phyloP scores from a whole-genome alignment of 2,329 filamentous ascomycete species.

The Cryoendolithus antarcticus region DNA sequence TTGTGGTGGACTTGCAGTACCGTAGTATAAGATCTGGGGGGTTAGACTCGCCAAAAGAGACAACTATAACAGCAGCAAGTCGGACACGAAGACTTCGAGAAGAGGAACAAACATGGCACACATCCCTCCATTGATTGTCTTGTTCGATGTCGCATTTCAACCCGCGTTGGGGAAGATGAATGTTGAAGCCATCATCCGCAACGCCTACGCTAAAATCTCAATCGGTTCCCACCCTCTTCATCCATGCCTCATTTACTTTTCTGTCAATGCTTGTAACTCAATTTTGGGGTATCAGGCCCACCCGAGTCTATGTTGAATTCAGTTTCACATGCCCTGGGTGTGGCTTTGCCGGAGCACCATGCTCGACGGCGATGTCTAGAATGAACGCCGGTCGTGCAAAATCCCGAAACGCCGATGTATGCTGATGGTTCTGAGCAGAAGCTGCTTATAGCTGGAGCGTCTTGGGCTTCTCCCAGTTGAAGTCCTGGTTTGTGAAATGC shows the following conservation, averaged over 20 bases:
- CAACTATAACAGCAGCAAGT: background rate
- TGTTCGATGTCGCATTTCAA: conserved; percentile 4
- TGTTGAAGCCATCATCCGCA: conserved; percentile 15
- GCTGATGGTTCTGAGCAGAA: conserved; percentile 3
- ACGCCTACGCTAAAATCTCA: conserved; percentile 15
- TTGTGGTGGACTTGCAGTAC: background rate
- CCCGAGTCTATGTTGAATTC: conserved; percentile 15
- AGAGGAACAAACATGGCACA: background rate
- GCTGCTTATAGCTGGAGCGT: conserved; percentile 67
- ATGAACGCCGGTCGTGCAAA: background rate
- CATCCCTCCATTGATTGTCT: background rate
- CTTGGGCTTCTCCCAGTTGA: conserved; percentile 99
- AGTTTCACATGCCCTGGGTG: conserved; percentile 8
- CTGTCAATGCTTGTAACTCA: conserved; percentile 2
- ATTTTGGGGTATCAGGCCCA: conserved; percentile 14
- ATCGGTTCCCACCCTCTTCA: conserved; percentile 5
- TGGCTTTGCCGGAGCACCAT: conserved; percentile 6
- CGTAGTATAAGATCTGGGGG: background rate
- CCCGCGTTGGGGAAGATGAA: too few relatives aligned
- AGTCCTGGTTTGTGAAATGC: conserved; percentile 97
- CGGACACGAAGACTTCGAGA: background rate
- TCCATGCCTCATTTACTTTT: conserved; percentile 4
- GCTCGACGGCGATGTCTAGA: conserved; percentile 4
- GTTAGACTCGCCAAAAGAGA: conserved; percentile 2
- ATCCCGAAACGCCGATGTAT: conserved; percentile 3